Evolutionary conservation across 2,329 filamentous ascomycete genomes (phyloP).

Genomic region (Pseudocercospora vitis): DNA sequence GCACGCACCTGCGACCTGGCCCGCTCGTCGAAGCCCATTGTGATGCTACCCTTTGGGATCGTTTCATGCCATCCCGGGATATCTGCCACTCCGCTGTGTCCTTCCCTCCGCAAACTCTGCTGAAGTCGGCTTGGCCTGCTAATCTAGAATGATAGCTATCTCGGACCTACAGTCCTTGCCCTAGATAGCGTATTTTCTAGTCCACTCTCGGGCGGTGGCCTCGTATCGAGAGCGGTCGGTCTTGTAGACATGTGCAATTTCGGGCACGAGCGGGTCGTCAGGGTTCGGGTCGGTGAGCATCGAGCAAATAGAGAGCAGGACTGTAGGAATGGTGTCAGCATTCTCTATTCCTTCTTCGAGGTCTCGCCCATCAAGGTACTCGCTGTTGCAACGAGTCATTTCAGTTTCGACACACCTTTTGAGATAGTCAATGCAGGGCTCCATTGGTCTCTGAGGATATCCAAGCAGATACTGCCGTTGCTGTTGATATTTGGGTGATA

Average conservation of each 20-base stretch:
- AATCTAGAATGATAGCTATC: neutral
- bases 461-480: conserved; percentile 97
- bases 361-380: conserved; percentile 22
- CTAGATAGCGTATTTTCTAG: conserved; percentile 96
- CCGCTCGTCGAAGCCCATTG: conserved; percentile 9
- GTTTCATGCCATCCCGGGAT: conserved; percentile 17
- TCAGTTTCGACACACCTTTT: conserved; percentile 65
- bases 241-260: conserved; percentile 99
- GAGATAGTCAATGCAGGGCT: conserved; percentile 97
- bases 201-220: conserved; percentile 96
- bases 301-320: conserved; percentile 97
- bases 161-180: neutral
- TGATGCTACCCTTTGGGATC: conserved; percentile 18
- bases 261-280: conserved; percentile 95
- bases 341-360: conserved; percentile 29
- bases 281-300: conserved; percentile 99
- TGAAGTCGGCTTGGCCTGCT: neutral
- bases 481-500: conserved; percentile 99
- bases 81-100: conserved; percentile 8
- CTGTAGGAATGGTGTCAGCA: conserved; percentile 48
- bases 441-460: conserved; percentile 99
- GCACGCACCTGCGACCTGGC: conserved; percentile 8
- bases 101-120: too few species aligned
- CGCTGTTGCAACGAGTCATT: conserved; percentile 4
- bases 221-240: conserved; percentile 95